Evolutionary conservation across 495 filamentous ascomycete species (phyloP), one percentile per base, ranked within the genome.

Genomic region (Neurospora sp.): DNA sequence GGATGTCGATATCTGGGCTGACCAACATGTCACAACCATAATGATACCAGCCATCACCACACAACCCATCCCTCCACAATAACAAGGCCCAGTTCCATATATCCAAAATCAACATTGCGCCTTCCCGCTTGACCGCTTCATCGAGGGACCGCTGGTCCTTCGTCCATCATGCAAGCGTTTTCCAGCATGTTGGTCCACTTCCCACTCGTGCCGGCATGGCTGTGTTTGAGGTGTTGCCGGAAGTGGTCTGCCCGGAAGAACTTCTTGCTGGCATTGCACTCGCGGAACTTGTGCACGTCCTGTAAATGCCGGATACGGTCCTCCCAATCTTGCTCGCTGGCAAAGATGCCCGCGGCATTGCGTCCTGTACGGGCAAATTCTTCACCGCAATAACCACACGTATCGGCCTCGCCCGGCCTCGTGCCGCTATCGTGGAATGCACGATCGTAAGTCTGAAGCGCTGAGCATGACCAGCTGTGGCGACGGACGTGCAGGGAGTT

Each of bases 121-220:
- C 10, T 42, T 20, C 27, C 49, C 39, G 49, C 8, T 62, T 54
- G 35, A 31, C 72, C 38, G 54, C 54, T 62, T 62, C 27, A 62
- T 8, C 75, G 71, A 18, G 76, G 72, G 0, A 77, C 69, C 7
- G 83, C 81, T 49, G 82, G 80, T 38, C 85, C 84, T 81, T 98
- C 95, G 75, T 97, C 94, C 82, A 94, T 92, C 95, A 98, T 97
- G 82, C 96, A 98, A 39, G 95, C 93, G 78, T 93, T 96, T 79
- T 99, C 96, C 54, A 99, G 83, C 85, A 97, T 95, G 81, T 99
- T 99, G 23, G 96, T 99, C 96, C 96, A 98, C 80, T 98, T 98
- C 31, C 96, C 96, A 82, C 94, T 97, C 2, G 94, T 95, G 14
- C 96, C 96, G 8, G 92, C 93, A 83, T 99, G 96, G 80, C 95